Conservation (phyloP, 805 yeast genomes). For the Pichia ethanolica region DNA sequence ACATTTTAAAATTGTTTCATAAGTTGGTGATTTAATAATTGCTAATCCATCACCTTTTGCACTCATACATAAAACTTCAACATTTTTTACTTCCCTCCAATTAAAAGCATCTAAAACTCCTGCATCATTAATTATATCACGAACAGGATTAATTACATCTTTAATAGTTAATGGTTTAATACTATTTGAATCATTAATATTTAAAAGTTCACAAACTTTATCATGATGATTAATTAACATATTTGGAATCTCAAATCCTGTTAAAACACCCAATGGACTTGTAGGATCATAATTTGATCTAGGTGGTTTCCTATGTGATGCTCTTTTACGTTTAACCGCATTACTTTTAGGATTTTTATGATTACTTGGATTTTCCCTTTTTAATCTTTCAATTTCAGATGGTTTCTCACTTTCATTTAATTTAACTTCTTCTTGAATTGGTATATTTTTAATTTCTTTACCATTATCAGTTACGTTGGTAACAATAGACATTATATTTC, state of each 20-base stretch:
- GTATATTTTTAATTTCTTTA: background rate
- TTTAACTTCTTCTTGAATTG: constrained; percentile 2
- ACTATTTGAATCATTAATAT: background rate
- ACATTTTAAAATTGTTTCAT: constrained; percentile 16
- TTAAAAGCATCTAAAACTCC: constrained; percentile 37
- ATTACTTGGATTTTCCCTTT: background rate
- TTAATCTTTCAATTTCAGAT: background rate
- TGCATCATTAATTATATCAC: constrained; percentile 52
- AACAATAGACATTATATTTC: constrained; percentile 1
- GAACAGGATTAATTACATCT: constrained; percentile 59
- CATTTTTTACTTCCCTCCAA: constrained; percentile 53
- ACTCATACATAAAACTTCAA: constrained; percentile 49
- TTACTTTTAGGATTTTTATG: constrained; percentile 4
- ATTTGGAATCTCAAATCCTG: constrained; percentile 59
- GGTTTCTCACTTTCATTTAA: background rate
- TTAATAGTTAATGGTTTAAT: constrained; percentile 30
- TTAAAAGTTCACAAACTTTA: constrained; percentile 5
- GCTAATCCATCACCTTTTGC: constrained; percentile 90
- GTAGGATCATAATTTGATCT: constrained; percentile 46
- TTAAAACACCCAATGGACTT: constrained; percentile 70
- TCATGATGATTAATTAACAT: constrained; percentile 35
- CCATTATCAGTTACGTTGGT: background rate
- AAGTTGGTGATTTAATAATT: constrained; percentile 52
- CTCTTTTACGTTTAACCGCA: constrained; percentile 28
- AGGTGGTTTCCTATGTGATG: constrained; percentile 49